A percentile compares a stretch with the other conserved stretches of the same genome.
phyloP scores from a whole-genome alignment of 2,329 filamentous ascomycete genomes.

The Elsinoe fawcettii region DNA sequence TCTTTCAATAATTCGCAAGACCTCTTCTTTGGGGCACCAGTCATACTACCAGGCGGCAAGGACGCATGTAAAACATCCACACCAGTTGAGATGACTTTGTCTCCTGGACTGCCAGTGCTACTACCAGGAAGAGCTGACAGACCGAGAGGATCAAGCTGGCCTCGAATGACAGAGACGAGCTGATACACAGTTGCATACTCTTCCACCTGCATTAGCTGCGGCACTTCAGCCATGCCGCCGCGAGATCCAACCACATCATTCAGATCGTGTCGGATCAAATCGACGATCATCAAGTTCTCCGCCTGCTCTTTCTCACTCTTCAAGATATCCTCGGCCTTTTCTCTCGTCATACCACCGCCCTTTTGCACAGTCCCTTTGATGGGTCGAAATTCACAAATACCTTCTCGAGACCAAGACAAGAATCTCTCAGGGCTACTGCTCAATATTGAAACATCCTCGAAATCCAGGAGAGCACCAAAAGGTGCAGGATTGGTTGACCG shows the following conservation, averaged over 20 bases:
- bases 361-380: conserved; percentile 98
- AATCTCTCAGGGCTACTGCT: conserved; percentile 87
- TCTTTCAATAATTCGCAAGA: conserved; percentile 72
- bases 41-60: conserved; percentile 91
- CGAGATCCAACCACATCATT: conserved; percentile 64
- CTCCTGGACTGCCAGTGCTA: neutral
- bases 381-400: conserved; percentile 70
- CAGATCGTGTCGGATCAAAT: conserved; percentile 88
- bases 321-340: conserved; percentile 63
- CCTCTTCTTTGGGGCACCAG: conserved; percentile 87
- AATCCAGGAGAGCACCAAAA: conserved; percentile 72
- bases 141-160: conserved; percentile 41
- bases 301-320: conserved; percentile 82
- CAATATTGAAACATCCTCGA: conserved; percentile 58
- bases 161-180: conserved; percentile 82
- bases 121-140: neutral
- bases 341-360: conserved; percentile 57
- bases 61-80: conserved; percentile 69
- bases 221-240: conserved; percentile 63
- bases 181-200: conserved; percentile 88
- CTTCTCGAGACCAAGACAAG: conserved; percentile 56
- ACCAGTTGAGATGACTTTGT: conserved; percentile 43
- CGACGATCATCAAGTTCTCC: conserved; percentile 97
- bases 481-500: conserved; percentile 68
- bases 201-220: conserved; percentile 75